Evolutionary conservation across 441 rosid genomes (phyloP).

Genomic region (Arabidopsis hybrid): DNA sequence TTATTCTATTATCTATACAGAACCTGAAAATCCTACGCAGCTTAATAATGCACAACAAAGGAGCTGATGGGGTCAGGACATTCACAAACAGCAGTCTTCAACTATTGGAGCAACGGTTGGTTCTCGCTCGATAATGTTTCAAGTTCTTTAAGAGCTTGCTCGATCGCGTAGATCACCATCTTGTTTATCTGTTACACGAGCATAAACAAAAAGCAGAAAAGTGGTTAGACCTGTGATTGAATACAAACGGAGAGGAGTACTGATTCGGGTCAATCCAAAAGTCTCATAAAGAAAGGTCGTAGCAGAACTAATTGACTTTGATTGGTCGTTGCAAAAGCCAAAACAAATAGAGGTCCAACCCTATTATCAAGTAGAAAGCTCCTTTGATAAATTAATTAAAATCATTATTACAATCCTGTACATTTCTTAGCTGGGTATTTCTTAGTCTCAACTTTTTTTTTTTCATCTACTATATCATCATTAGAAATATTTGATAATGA

Average conservation of each 20-base stretch:
- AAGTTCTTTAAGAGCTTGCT: slow-evolving; percentile 55
- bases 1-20: background rate
- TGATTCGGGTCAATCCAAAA: background rate
- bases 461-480: too few species aligned
- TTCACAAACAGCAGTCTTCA: background rate
- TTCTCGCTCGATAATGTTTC: slow-evolving; percentile 19
- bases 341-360: too few species aligned
- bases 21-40: background rate
- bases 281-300: background rate
- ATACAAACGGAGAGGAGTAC: background rate
- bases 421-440: too few species aligned
- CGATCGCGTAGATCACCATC: slow-evolving; percentile 74
- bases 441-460: too few species aligned
- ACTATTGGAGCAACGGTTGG: slow-evolving; percentile 13
- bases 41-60: slow-evolving; percentile 10
- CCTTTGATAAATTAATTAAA: too few species aligned
- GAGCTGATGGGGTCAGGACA: background rate
- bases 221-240: background rate
- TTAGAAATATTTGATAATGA: too few species aligned
- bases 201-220: background rate
- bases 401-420: too few species aligned
- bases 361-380: too few species aligned
- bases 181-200: slow-evolving; percentile 63
- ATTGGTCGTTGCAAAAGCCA: too few species aligned
- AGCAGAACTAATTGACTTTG: background rate